Percentiles rank a stretch among this genome's conserved stretches.
Evolutionary conservation across 2,329 filamentous ascomycete genomes (phyloP).

Genomic region (Aureobasidium vineae): DNA sequence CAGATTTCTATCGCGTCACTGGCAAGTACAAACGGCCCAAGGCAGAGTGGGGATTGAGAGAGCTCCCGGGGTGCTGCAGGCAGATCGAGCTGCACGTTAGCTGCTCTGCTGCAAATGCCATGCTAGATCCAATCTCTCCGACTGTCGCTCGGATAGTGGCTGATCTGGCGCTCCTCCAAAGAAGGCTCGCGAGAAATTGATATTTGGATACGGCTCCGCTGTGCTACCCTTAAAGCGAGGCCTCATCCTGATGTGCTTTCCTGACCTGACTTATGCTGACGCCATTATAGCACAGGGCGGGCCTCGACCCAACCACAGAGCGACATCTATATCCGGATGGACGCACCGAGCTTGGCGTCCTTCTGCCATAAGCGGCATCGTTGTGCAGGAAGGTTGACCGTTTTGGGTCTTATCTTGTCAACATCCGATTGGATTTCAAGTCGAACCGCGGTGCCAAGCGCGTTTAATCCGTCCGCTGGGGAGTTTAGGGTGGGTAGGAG

Average conservation of each 20-base stretch:
- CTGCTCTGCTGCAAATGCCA: slow-evolving; percentile 16
- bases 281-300: slow-evolving; percentile 12
- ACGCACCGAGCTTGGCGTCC: slow-evolving; percentile 3
- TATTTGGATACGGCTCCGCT: slow-evolving; percentile 23
- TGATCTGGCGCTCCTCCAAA: background rate
- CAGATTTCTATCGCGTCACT: slow-evolving; percentile 10
- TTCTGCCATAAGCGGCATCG: slow-evolving; percentile 25
- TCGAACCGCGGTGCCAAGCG: background rate
- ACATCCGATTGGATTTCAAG: slow-evolving; percentile 8
- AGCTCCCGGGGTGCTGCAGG: slow-evolving; percentile 16
- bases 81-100: slow-evolving; percentile 23
- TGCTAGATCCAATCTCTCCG: slow-evolving; percentile 27
- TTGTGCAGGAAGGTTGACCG: slow-evolving; percentile 20
- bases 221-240: slow-evolving; percentile 9
- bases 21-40: background rate
- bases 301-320: slow-evolving; percentile 12
- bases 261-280: slow-evolving; percentile 23
- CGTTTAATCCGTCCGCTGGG: slow-evolving; percentile 3
- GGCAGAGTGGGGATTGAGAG: background rate
- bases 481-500: slow-evolving; percentile 10
- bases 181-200: background rate
- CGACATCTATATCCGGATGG: slow-evolving; percentile 13
- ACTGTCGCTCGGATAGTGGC: slow-evolving; percentile 14
- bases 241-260: background rate
- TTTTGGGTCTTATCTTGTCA: slow-evolving; percentile 17